These are phyloP conservation scores for Alternaria solani DNA, from an alignment of 2,329 filamentous ascomycete species.

Conservation along the genomic window DNA sequence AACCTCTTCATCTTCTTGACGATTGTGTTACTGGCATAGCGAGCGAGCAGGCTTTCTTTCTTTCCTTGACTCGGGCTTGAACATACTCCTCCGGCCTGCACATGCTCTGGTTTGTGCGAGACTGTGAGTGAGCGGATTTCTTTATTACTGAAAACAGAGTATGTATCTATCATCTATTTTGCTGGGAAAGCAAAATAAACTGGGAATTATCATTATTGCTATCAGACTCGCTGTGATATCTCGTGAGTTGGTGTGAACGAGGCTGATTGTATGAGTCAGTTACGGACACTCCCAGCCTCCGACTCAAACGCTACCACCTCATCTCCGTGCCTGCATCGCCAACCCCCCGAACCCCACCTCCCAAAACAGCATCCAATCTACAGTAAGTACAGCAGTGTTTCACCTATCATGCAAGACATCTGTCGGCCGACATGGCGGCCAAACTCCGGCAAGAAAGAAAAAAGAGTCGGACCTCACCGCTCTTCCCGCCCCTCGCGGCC, in stretches of 20 bases:
- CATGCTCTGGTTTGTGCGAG: neutral
- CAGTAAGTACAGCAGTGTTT: neutral
- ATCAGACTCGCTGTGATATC: neutral
- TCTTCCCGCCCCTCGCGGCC: neutral
- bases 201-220: slow-evolving; percentile 14
- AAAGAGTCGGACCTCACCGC: neutral
- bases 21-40: slow-evolving; percentile 53
- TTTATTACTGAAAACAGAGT: slow-evolving; percentile 19
- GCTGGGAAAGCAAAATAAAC: slow-evolving; percentile 6
- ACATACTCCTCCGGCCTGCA: slow-evolving; percentile 17
- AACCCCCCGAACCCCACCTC: neutral
- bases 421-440: neutral
- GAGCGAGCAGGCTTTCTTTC: slow-evolving; percentile 28
- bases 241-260: neutral
- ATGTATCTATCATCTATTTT: slow-evolving; percentile 19
- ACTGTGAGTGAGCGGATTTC: slow-evolving; percentile 15
- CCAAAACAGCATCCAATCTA: neutral
- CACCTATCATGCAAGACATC: neutral
- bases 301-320: neutral
- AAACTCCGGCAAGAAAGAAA: neutral
- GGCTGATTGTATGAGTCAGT: neutral
- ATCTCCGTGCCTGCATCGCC: slow-evolving; percentile 4
- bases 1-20: slow-evolving; percentile 31
- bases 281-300: neutral
- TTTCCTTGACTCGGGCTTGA: slow-evolving; percentile 14